Evolutionary conservation across 2,329 filamentous ascomycete species (phyloP).

Genomic region (Pseudogymnoascus sp.): DNA sequence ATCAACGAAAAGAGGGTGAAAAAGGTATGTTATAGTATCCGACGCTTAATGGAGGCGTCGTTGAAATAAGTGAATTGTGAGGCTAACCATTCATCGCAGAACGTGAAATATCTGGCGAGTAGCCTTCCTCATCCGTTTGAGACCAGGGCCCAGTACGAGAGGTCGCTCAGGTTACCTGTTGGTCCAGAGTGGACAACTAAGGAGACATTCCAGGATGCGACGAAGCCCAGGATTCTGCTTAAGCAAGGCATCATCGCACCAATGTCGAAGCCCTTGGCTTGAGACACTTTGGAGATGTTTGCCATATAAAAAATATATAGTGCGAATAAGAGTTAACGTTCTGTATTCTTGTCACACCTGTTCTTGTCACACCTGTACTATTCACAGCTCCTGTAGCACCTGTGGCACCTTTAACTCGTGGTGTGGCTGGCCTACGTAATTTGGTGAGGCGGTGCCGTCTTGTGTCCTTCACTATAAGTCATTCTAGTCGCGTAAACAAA

Average conservation of each 20-base stretch:
- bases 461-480: neutral
- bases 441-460: neutral
- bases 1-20: constrained; percentile 85
- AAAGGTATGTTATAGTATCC: constrained; percentile 50
- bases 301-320: neutral
- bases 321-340: neutral
- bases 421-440: constrained; percentile 4
- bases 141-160: constrained; percentile 79
- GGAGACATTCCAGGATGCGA: constrained; percentile 80
- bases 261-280: constrained; percentile 62
- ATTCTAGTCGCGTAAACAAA: neutral
- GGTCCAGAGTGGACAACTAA: constrained; percentile 97
- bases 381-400: neutral
- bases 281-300: neutral
- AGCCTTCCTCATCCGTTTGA: constrained; percentile 86
- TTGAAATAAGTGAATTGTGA: neutral
- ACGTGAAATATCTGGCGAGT: constrained; percentile 76
- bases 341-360: too few relatives aligned
- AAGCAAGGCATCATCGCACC: constrained; percentile 87
- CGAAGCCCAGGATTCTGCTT: constrained; percentile 80
- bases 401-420: neutral
- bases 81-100: constrained; percentile 38
- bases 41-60: neutral
- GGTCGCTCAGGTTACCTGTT: constrained; percentile 74
- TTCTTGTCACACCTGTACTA: neutral